Conservation (phyloP, 768 basidiomycete species). For the Serendipita indica region DNA sequence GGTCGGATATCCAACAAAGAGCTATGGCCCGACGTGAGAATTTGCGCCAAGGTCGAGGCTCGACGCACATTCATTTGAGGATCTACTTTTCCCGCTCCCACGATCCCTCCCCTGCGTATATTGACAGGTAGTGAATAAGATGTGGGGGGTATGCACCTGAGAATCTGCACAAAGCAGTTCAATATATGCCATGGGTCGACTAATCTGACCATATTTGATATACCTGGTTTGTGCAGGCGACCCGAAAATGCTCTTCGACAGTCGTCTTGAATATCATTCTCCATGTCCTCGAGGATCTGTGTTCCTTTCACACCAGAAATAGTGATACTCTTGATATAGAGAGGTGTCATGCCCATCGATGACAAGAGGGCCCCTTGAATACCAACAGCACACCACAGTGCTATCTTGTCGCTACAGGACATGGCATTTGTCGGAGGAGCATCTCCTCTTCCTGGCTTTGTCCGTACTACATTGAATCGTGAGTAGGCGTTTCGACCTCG, state of each 20-base stretch:
- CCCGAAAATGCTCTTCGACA: conserved; percentile 53
- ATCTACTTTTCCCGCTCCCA: conserved; percentile 23
- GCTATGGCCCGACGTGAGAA: conserved; percentile 28
- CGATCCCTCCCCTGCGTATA: neutral
- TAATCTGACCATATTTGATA: too few relatives aligned
- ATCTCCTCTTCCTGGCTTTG: conserved; percentile 78
- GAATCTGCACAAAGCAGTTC: conserved; percentile 59
- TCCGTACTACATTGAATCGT: conserved; percentile 62
- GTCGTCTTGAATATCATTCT: conserved; percentile 35
- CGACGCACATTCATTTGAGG: conserved; percentile 55
- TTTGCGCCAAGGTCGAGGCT: conserved; percentile 2
- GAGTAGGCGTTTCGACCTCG: conserved; percentile 73
- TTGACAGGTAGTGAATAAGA: conserved; percentile 18
- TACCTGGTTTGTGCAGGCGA: conserved; percentile 38
- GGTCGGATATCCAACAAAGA: conserved; percentile 51
- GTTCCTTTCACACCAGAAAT: conserved; percentile 32
- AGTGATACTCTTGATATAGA: conserved; percentile 52
- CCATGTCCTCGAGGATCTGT: conserved; percentile 37
- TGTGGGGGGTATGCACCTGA: conserved; percentile 22
- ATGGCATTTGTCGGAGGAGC: conserved; percentile 68
- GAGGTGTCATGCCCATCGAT: conserved; percentile 31
- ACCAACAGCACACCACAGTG: conserved; percentile 69
- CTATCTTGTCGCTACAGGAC: conserved; percentile 94
- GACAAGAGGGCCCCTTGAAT: conserved; percentile 71
- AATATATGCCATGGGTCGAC: conserved; percentile 36